A percentile compares a stretch with the other conserved stretches of the same genome.
Evolutionary conservation across 192 early-diverging fungal genomes (phyloP).

Genomic region (Gryganskiella cystojenkinii): DNA sequence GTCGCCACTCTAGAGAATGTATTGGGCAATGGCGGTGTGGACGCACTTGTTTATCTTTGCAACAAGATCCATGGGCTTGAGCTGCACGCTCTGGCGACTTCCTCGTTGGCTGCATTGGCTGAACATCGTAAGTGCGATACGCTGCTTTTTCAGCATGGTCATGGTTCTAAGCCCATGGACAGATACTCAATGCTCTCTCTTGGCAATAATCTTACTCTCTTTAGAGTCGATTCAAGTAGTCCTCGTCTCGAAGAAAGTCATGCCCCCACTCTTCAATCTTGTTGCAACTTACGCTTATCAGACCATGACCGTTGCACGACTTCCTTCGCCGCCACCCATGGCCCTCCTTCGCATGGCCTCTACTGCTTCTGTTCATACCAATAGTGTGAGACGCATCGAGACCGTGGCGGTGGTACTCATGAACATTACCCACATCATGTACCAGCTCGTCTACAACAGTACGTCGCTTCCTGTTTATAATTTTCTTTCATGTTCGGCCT

Average conservation of each 20-base stretch:
- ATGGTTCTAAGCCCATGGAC: background rate
- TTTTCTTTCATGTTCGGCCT: too few relatives aligned
- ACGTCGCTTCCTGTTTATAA: conserved; percentile 16
- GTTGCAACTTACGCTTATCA: conserved; percentile 28
- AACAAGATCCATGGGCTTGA: conserved; percentile 45
- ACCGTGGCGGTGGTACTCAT: conserved; percentile 29
- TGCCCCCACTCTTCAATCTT: conserved; percentile 56
- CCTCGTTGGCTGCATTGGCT: conserved; percentile 58
- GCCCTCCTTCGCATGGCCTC: conserved; percentile 23
- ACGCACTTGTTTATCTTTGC: conserved; percentile 64
- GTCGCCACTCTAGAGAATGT: conserved; percentile 58
- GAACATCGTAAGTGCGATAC: conserved; percentile 55
- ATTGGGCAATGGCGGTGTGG: conserved; percentile 62
- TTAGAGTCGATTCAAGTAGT: conserved; percentile 59
- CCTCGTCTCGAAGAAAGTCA: conserved; percentile 62
- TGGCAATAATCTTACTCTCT: background rate
- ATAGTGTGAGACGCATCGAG: conserved; percentile 23
- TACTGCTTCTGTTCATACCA: conserved; percentile 16
- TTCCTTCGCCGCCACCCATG: conserved; percentile 32
- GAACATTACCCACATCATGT: conserved; percentile 38
- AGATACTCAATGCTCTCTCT: background rate
- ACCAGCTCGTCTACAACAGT: conserved; percentile 44
- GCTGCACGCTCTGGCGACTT: conserved; percentile 59
- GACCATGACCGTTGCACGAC: conserved; percentile 13
- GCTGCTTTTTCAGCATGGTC: background rate